A percentile compares a stretch with the other conserved stretches of the same genome.
phyloP scores from a whole-genome alignment of 2,329 filamentous ascomycete genomes.

The Pseudogymnoascus sp. region DNA sequence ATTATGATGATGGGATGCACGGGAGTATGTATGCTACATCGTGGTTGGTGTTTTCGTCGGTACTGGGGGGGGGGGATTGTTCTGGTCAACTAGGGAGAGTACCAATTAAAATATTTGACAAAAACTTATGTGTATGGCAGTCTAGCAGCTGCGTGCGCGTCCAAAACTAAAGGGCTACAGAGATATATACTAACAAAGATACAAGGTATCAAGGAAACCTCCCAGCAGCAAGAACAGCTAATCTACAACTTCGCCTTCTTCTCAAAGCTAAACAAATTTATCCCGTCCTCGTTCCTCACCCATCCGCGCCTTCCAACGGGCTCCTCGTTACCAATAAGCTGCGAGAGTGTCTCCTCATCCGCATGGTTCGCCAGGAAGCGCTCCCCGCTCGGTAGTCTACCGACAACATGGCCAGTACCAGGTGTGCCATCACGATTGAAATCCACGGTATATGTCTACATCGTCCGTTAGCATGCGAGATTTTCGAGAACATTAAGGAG shows the following conservation, averaged over 20 bases:
- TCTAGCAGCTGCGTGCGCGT: neutral
- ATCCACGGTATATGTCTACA: conserved; percentile 53
- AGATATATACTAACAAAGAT: neutral
- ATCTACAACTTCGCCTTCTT: conserved; percentile 16
- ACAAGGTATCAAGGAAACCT: neutral
- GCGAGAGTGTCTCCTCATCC: conserved; percentile 39
- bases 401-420: conserved; percentile 41
- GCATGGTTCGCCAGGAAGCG: conserved; percentile 51
- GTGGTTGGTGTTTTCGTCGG: neutral
- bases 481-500: no score
- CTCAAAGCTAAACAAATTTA: conserved; percentile 33
- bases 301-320: conserved; percentile 41
- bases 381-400: conserved; percentile 38
- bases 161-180: neutral
- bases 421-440: conserved; percentile 45
- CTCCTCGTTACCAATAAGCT: conserved; percentile 38
- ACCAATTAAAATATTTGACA: conserved; percentile 1
- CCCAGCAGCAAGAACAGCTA: neutral
- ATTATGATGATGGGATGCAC: conserved; percentile 1
- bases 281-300: conserved; percentile 31
- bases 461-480: neutral
- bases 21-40: conserved; percentile 3
- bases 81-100: neutral
- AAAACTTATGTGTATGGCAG: neutral
- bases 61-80: neutral